Percentiles rank a stretch among this genome's conserved stretches.
phyloP scores from a whole-genome alignment of 2,329 filamentous ascomycete species.

The Aspergillus sp. region DNA sequence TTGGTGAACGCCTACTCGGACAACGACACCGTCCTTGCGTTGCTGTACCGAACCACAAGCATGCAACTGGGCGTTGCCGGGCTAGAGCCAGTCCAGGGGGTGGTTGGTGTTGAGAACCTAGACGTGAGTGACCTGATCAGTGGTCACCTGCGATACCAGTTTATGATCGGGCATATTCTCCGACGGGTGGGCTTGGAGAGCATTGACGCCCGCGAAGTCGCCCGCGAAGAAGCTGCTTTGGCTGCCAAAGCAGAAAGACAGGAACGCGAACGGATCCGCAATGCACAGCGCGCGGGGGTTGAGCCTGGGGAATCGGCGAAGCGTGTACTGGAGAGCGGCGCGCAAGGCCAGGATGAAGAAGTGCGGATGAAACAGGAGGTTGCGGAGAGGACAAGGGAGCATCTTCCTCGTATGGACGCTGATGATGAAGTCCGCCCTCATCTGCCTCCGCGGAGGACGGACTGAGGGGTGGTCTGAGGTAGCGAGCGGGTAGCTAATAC shows the following conservation, averaged over 20 bases:
- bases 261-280: constrained; percentile 33
- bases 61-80: constrained; percentile 82
- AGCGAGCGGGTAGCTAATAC: too few relatives aligned
- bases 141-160: constrained; percentile 70
- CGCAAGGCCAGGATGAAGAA: constrained; percentile 15
- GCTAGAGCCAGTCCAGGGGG: constrained; percentile 66
- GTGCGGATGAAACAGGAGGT: constrained; percentile 27
- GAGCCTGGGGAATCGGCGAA: constrained; percentile 15
- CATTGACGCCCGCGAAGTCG: constrained; percentile 49
- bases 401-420: not conserved
- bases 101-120: constrained; percentile 60
- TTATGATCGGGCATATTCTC: constrained; percentile 65
- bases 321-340: constrained; percentile 13
- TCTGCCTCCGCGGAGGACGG: not conserved
- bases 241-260: constrained; percentile 38
- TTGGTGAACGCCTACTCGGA: constrained; percentile 86
- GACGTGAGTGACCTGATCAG: constrained; percentile 64
- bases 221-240: constrained; percentile 44
- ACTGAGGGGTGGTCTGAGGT: too few relatives aligned
- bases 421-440: not conserved
- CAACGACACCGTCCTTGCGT: constrained; percentile 83
- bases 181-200: constrained; percentile 69
- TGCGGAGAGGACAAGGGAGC: constrained; percentile 22
- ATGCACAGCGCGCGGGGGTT: constrained; percentile 29
- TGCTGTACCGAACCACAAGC: constrained; percentile 81